Percentiles rank a stretch among this genome's conserved stretches.
phyloP scores from a whole-genome alignment of 106 monocot genomes.

The Hemerocallis citrina region DNA sequence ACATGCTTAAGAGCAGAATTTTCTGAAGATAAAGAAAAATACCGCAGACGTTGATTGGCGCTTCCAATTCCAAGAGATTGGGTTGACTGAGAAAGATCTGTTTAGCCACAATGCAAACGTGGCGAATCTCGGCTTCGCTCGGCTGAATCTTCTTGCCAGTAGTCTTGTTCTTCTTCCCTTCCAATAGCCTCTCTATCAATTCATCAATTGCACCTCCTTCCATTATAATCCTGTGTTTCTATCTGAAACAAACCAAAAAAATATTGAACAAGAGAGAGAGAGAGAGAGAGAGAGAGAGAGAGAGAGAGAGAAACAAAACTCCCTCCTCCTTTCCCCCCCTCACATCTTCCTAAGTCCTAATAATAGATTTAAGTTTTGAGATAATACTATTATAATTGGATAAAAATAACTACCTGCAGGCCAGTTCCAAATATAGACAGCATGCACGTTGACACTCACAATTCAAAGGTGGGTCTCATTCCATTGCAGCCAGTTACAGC shows the following conservation, averaged over 20 bases:
- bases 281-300: neutral
- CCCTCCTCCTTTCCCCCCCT: neutral
- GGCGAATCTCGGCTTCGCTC: constrained; percentile 30
- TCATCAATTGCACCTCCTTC: constrained; percentile 19
- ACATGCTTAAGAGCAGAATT: neutral
- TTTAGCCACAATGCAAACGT: constrained; percentile 18
- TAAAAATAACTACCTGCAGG: no score
- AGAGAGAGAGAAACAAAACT: neutral
- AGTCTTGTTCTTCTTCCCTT: constrained; percentile 29
- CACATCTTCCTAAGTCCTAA: neutral
- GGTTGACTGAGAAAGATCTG: constrained; percentile 30
- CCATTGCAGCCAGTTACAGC: neutral
- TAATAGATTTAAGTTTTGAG: neutral
- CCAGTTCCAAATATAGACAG: neutral
- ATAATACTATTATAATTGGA: no score
- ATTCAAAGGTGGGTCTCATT: neutral
- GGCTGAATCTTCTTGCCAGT: constrained; percentile 21
- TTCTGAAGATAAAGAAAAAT: neutral
- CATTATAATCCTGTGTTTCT: constrained; percentile 1
- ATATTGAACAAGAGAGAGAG: neutral
- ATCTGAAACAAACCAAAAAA: neutral
- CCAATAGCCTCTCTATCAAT: constrained; percentile 24
- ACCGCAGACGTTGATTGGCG: constrained; percentile 37
- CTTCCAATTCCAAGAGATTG: constrained; percentile 29
- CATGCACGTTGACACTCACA: neutral